Evolutionary conservation across 345 rosid species (phyloP).

Genomic region (Ceriops tagal): DNA sequence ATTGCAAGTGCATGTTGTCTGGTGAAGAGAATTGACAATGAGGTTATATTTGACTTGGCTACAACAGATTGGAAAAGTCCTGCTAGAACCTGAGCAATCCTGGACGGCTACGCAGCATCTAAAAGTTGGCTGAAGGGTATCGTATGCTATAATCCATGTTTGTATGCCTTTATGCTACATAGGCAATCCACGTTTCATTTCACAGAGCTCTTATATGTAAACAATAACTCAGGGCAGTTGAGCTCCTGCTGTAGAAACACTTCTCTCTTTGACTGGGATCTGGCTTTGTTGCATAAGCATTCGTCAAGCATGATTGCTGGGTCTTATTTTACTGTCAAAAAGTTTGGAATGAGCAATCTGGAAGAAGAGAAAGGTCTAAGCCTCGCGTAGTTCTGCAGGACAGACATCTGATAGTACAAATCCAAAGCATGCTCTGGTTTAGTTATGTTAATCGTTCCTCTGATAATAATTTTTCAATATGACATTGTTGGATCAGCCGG

Average conservation of each 20-base stretch:
- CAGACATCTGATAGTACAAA: slow-evolving; percentile 47
- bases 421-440: slow-evolving; percentile 47
- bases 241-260: slow-evolving; percentile 3
- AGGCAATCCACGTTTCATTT: not conserved
- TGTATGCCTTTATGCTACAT: not conserved
- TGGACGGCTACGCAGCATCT: slow-evolving; percentile 86
- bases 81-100: slow-evolving; percentile 69
- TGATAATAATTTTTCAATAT: slow-evolving; percentile 65
- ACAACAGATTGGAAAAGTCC: slow-evolving; percentile 67
- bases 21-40: not conserved
- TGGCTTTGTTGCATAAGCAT: no score
- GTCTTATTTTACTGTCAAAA: slow-evolving; percentile 39
- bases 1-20: not conserved
- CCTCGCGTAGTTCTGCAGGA: slow-evolving; percentile 43
- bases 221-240: slow-evolving; percentile 9
- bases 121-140: slow-evolving; percentile 39
- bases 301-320: slow-evolving; percentile 44
- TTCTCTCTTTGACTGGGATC: no score
- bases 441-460: slow-evolving; percentile 38
- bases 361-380: slow-evolving; percentile 63
- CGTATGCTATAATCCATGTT: slow-evolving; percentile 6
- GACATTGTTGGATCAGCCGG: slow-evolving; percentile 42
- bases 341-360: slow-evolving; percentile 51
- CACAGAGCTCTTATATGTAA: slow-evolving; percentile 2
- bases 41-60: slow-evolving; percentile 13